Evolutionary conservation across 306 rosid genomes (phyloP), one percentile per base, ranked within the genome.

Genomic region (Bauhinia variegata): DNA sequence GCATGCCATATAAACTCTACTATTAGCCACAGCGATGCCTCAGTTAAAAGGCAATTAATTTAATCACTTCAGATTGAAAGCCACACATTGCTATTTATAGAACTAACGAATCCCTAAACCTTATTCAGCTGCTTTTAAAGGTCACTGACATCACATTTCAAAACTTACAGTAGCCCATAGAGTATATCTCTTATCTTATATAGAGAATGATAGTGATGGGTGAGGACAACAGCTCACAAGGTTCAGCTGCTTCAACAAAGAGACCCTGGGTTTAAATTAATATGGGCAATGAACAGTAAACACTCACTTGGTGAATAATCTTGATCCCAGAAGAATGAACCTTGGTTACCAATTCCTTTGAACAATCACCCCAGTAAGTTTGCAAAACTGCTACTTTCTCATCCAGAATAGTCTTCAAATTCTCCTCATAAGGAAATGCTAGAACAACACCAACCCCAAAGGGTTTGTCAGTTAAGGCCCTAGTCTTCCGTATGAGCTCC

Each of bases 341-440:
- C 82, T 46, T 75, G 14, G 15, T 32, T 0, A 89, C 91, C 65
- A 92, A 86, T 48, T 87, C 91, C 63, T 62, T 54, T 13, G 95
- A 70, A 79, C 87, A 78, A 47, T 87, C 84, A 60, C 98, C 96
- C 97, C 98, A 89, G 41, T 70, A 92, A 62, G 86, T 79, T 75
- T 85, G 95, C 71, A 92, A 69, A 54, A 89, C 80, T 7, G 92
- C 91, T 0, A 89, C 98, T 72, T 87, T 87, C 64, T 89, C 96
- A 13, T 84, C 89, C 38, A 89, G 68, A 63, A 92, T 81, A 50
- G 78, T 91, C 63, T 79, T 86, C 58, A 92, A 65, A 41, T 92
- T 92, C 63, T 85, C 82, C 80, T 85, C 84, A 30, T 70, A 88
- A 4, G 96, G 92, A 80, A 92, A 92, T 5, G 95, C 92, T 11